These are phyloP conservation scores for Coniochaeta prunicola DNA, from an alignment of 2,329 filamentous ascomycete species.

Conservation along the genomic window DNA sequence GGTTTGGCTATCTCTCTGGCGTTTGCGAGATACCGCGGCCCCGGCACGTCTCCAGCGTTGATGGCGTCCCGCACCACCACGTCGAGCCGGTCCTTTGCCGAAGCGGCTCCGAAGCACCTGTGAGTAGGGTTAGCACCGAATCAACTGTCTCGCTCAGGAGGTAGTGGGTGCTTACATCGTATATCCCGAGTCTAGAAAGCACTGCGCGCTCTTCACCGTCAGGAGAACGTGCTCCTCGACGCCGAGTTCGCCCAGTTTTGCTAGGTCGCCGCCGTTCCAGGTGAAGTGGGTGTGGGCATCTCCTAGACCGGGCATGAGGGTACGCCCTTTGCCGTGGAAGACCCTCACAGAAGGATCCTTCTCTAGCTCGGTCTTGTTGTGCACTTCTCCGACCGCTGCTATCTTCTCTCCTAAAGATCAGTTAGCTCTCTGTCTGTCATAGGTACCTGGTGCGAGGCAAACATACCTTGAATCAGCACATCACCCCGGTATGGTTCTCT, in stretches of 20 bases:
- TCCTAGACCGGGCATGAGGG: slow-evolving; percentile 40
- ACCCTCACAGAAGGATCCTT: slow-evolving; percentile 21
- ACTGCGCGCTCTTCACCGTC: slow-evolving; percentile 32
- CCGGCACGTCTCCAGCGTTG: slow-evolving; percentile 38
- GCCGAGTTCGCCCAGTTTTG: slow-evolving; percentile 29
- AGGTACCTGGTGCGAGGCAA: neutral
- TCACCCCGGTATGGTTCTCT: slow-evolving; percentile 19
- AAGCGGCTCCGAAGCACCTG: slow-evolving; percentile 36
- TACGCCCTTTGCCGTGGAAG: slow-evolving; percentile 31
- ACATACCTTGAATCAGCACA: slow-evolving; percentile 19
- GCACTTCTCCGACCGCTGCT: slow-evolving; percentile 17
- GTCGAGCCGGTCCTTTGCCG: slow-evolving; percentile 37
- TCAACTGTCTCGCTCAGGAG: neutral
- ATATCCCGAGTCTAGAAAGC: slow-evolving; percentile 40
- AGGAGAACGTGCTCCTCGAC: slow-evolving; percentile 40
- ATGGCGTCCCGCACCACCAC: slow-evolving; percentile 40
- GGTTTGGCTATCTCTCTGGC: slow-evolving; percentile 37
- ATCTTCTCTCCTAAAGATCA: slow-evolving; percentile 10
- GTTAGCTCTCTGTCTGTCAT: neutral
- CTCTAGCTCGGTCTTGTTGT: slow-evolving; percentile 13
- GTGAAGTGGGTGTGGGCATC: slow-evolving; percentile 41
- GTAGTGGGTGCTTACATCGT: slow-evolving; percentile 27
- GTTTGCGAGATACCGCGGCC: slow-evolving; percentile 39
- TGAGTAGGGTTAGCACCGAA: neutral
- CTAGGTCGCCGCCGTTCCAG: slow-evolving; percentile 38